Evolutionary conservation across 306 rosid genomes (phyloP), one percentile per base, ranked within the genome.

Genomic region (Trichosanthes truncata): DNA sequence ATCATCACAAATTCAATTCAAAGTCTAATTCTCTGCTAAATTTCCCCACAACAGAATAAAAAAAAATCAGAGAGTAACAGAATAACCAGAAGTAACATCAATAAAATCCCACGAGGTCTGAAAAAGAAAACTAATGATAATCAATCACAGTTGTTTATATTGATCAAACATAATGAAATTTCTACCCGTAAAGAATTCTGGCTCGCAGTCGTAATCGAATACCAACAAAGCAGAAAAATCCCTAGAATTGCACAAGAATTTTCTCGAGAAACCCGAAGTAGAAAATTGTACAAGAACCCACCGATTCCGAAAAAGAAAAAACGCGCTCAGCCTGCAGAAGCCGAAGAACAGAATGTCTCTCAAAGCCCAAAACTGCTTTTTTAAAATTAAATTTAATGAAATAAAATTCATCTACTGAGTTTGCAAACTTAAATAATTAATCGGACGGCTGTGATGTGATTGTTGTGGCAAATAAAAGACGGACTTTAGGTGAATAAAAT

Each of bases 381-480:
- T 10, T 17, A 7, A 36, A 35, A 18, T 66, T 8, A 0, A 35
- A 66, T 15, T 6, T 9, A 63, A 63, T 3, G 25, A 29, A 57
- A 23, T 15, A 65, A 66, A 17, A 66, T 66, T 66, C 46, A 66
- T n/a, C 20, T 67, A 14, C 0, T 5, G 7, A 15, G 33, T 45
- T 40, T 66, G 52, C 9, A 5, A 40, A 68, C 33, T 68, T 21
- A 3, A 71, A 31, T 8, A 67, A 18, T 18, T 51, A 49, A 74
- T 74, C 36, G 53, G 84, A 74, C 80, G 72, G 82, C 67, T 73
- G 18, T 48, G 68, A 84, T 57, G 12, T 35, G 82, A 79, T 77
- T 29, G 84, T 51, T 83, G 80, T 63, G 73, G 72, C 86, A 82
- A 73, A 29, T 48, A 10, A 69, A 77, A 38, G 12, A 46, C 56